Base-by-base conservation (phyloP, 2,329 filamentous ascomycete genomes). In the Xylaria sp. region DNA sequence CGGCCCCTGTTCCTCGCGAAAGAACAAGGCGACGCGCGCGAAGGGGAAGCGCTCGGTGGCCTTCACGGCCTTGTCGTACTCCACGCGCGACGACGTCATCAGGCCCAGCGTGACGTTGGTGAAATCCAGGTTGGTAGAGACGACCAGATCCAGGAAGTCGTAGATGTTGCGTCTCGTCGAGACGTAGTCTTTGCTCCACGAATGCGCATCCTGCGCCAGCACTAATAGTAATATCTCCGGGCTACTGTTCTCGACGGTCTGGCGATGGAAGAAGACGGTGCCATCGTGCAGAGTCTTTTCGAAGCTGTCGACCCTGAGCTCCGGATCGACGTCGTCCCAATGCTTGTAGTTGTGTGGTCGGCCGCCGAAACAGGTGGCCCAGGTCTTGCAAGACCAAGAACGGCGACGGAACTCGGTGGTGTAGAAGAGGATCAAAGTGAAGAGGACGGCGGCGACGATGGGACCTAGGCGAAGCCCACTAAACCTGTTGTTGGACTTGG, bases 351-450 rank as follows among this genome's bases (percentile, higher is more conserved):
- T 60, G 44, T 68, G 67, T 21, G 69, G 59, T 13, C 61, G 64
- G 40, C 49, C 64, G 21, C 66, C 43, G 2, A 72, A 29, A 46
- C 70, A 73, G 7, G 68, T 68, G 13, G 59, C 57, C 19, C 69
- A 62, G 4, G 70, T 68, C 66, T 71, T 70, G 59, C 71, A 72
- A n/a, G 69, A 71, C 68, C 68, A 71, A 21, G 70, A 67, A 9
- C 69, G 65, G 21, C 62, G 60, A 51, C 70, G 62, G 9, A 69
- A 68, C 38, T 72, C 70, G 25, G 68, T 69, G 2, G 68, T 70
- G 55, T 69, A 70, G 40, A 69, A 70, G 48, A 72, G 62, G n/a
- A 71, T 13, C 31, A 72, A 41, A 38, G 66, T 53, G 19, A 66
- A 40, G 8, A 71, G 48, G 13, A 67, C 27, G 17, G 63, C 63